Conservation (phyloP, 192 early-diverging fungal genomes). For the Linnemannia exigua region DNA sequence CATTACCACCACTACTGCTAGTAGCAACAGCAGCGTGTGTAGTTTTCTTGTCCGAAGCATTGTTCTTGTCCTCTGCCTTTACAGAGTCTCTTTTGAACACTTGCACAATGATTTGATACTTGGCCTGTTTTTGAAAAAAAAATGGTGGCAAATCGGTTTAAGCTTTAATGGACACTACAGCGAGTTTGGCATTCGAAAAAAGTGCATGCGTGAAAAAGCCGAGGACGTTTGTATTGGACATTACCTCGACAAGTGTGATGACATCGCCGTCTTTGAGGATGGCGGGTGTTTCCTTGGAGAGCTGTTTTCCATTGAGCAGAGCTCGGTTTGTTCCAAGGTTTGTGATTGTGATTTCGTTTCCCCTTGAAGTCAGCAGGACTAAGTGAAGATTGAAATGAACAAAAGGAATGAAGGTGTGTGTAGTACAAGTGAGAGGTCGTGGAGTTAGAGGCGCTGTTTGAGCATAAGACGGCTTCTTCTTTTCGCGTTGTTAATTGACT, state of each 20-base stretch:
- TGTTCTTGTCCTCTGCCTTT: neutral
- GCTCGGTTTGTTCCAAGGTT: conserved; percentile 46
- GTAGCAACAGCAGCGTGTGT: neutral
- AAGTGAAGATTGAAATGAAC: too few relatives aligned
- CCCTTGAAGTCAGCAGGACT: conserved; percentile 25
- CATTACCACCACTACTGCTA: neutral
- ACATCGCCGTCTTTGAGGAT: neutral
- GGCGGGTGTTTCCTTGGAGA: conserved; percentile 19
- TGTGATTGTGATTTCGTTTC: conserved; percentile 11
- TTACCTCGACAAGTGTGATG: conserved; percentile 48
- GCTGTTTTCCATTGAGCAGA: conserved; percentile 14
- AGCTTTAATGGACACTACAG: too few relatives aligned
- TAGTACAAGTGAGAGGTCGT: neutral
- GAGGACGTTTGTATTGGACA: neutral
- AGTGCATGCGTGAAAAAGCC: too few relatives aligned
- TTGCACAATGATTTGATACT: neutral
- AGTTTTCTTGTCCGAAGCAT: neutral
- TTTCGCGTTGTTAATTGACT: neutral
- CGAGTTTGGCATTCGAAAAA: neutral
- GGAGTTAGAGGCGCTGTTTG: neutral
- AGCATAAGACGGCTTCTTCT: neutral
- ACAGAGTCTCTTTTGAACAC: neutral
- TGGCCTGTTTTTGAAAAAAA: neutral
- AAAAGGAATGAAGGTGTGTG: too few relatives aligned
- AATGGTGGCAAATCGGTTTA: neutral